Conservation (phyloP, 2,329 filamentous ascomycete genomes). For the Chaetomiaceae sp. region DNA sequence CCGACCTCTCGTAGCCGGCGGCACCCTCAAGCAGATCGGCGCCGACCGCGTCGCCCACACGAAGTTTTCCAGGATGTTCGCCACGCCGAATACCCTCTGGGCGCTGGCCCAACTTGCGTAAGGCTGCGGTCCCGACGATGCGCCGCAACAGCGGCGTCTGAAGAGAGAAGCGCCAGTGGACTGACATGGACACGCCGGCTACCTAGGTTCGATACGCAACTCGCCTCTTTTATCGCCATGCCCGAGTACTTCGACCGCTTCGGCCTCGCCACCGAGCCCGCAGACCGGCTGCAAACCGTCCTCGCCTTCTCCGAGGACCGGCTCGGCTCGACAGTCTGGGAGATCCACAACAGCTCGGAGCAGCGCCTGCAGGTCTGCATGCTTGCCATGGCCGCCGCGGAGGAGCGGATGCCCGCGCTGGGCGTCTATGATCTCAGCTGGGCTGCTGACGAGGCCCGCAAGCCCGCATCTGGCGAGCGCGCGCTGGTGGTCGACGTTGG, state of each 20-base stretch:
- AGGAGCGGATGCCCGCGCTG: conserved; percentile 22
- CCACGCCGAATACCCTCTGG: conserved; percentile 10
- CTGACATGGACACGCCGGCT: background rate
- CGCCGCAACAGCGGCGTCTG: no score
- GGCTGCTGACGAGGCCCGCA: conserved; percentile 17
- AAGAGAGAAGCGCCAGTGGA: no score
- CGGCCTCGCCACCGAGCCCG: conserved; percentile 28
- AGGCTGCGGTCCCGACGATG: background rate
- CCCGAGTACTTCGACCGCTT: conserved; percentile 30
- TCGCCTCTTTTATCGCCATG: conserved; percentile 20
- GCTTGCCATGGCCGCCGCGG: conserved; percentile 25
- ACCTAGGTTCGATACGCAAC: conserved; percentile 25
- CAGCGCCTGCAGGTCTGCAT: conserved; percentile 26
- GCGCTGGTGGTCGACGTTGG: conserved; percentile 33
- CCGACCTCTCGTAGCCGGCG: conserved; percentile 19
- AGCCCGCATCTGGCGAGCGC: conserved; percentile 12
- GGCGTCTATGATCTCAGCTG: conserved; percentile 30
- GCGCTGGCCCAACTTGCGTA: conserved; percentile 13
- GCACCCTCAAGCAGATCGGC: conserved; percentile 18
- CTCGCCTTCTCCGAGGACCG: conserved; percentile 27
- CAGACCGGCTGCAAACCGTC: conserved; percentile 23
- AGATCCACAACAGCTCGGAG: conserved; percentile 25
- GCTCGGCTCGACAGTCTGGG: conserved; percentile 29
- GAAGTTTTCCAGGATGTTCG: conserved; percentile 16
- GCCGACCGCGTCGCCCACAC: conserved; percentile 24